These are phyloP conservation scores for Batkoa obscura DNA, from an alignment of 371 early-diverging fungal genomes.

Conservation along the genomic window DNA sequence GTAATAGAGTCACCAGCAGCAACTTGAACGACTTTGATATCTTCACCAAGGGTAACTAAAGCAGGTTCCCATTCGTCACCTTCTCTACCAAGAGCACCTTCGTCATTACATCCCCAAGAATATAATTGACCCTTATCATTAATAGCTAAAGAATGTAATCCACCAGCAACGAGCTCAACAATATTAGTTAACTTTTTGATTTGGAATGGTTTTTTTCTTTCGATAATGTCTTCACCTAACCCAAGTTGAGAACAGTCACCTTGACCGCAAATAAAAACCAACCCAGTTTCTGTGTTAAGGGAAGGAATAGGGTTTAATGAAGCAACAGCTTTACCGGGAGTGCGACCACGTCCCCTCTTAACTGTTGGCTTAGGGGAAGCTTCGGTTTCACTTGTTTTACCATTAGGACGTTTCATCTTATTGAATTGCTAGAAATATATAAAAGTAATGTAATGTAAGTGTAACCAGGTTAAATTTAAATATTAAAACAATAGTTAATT, in stretches of 20 bases:
- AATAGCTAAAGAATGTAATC: constrained; percentile 74
- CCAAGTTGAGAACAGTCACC: constrained; percentile 96
- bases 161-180: constrained; percentile 67
- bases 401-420: no score
- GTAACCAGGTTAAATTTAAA: no score
- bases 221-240: constrained; percentile 57
- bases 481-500: no score
- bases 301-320: background rate
- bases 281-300: constrained; percentile 18
- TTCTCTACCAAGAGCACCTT: constrained; percentile 90
- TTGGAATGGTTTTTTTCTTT: constrained; percentile 51
- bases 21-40: constrained; percentile 56
- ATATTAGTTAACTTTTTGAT: constrained; percentile 30
- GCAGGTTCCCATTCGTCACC: constrained; percentile 13
- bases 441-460: no score
- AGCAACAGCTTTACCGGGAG: no score
- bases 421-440: no score
- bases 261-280: constrained; percentile 81
- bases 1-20: constrained; percentile 88
- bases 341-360: no score
- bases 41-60: constrained; percentile 27
- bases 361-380: no score
- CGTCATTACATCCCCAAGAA: constrained; percentile 99
- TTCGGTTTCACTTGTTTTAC: no score
- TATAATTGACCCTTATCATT: constrained; percentile 49